These are phyloP conservation scores for Rhytidhysteron rufulum DNA, from an alignment of 2,329 filamentous ascomycete genomes.

Conservation along the genomic window DNA sequence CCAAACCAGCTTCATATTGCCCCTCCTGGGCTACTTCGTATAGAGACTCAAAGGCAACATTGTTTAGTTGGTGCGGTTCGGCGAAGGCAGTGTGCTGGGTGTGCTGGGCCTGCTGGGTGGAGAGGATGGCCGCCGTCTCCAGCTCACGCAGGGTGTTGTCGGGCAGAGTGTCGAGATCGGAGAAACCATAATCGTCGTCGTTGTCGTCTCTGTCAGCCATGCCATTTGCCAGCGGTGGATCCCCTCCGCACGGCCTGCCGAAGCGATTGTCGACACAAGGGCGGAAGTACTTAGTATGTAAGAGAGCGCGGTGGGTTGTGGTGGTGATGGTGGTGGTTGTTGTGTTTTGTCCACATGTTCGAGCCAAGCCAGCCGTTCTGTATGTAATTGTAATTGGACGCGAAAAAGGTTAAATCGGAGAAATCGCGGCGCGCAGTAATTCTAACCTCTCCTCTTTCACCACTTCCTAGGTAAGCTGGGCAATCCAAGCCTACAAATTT, in stretches of 20 bases:
- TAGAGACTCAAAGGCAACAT: neutral
- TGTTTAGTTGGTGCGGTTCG: neutral
- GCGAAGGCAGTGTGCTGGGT: constrained; percentile 2
- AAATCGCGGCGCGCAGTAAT: too few relatives aligned
- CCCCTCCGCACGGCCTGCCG: constrained; percentile 1
- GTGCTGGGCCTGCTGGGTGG: constrained; percentile 33
- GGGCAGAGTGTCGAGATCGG: constrained; percentile 45
- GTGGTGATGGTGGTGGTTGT: too few relatives aligned
- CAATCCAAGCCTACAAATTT: too few relatives aligned
- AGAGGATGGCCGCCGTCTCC: constrained; percentile 41
- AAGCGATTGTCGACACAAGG: neutral
- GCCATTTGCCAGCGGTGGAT: constrained; percentile 9
- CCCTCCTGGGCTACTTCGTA: neutral
- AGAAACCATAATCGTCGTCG: constrained; percentile 44
- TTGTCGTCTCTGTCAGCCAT: constrained; percentile 35
- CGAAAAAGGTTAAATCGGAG: too few relatives aligned
- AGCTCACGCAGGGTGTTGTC: constrained; percentile 43
- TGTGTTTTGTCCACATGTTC: too few relatives aligned
- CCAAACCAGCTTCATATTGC: neutral
- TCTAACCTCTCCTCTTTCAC: too few relatives aligned
- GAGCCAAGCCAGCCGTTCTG: too few relatives aligned
- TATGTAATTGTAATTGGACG: too few relatives aligned
- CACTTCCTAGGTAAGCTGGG: too few relatives aligned
- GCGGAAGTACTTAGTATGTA: too few relatives aligned
- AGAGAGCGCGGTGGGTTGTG: too few relatives aligned